These are phyloP conservation scores for Microsporum audouinii DNA, from an alignment of 2,329 filamentous ascomycete genomes.

Conservation along the genomic window DNA sequence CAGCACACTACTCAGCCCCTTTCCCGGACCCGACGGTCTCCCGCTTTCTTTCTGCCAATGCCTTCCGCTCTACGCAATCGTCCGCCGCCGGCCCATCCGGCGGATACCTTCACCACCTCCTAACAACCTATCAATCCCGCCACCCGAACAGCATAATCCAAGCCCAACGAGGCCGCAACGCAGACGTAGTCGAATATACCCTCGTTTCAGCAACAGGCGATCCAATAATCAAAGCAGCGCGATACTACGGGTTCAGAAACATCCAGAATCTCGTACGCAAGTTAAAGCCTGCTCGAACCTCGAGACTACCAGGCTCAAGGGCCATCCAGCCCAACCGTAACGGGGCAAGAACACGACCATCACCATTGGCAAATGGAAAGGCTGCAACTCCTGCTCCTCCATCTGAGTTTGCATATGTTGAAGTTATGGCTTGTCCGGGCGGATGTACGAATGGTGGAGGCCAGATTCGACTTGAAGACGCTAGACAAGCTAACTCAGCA, in stretches of 20 bases:
- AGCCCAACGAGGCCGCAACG: slow-evolving; percentile 67
- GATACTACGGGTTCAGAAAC: slow-evolving; percentile 95
- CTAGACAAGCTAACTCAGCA: slow-evolving; percentile 26
- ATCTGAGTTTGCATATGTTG: slow-evolving; percentile 77
- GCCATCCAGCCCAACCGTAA: not conserved
- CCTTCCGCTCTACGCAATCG: slow-evolving; percentile 28
- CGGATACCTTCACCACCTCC: slow-evolving; percentile 75
- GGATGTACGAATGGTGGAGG: slow-evolving; percentile 96
- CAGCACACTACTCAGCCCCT: slow-evolving; percentile 35
- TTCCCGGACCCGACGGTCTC: slow-evolving; percentile 67
- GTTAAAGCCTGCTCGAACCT: slow-evolving; percentile 67
- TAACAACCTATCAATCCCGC: slow-evolving; percentile 59
- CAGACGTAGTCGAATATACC: slow-evolving; percentile 78
- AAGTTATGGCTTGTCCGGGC: slow-evolving; percentile 98
- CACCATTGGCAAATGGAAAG: slow-evolving; percentile 14
- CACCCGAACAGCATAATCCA: slow-evolving; percentile 62
- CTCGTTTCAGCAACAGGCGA: slow-evolving; percentile 47
- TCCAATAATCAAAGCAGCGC: slow-evolving; percentile 63
- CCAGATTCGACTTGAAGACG: slow-evolving; percentile 83
- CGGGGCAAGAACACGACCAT: slow-evolving; percentile 37
- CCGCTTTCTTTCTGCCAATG: slow-evolving; percentile 51
- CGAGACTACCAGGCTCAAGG: slow-evolving; percentile 51
- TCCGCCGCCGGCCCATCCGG: slow-evolving; percentile 66
- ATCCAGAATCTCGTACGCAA: slow-evolving; percentile 96
- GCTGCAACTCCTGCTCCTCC: slow-evolving; percentile 18